Percentiles rank a stretch among this genome's conserved stretches.
Evolutionary conservation across 2,329 filamentous ascomycete genomes (phyloP).

Genomic region (Knoxdaviesia capensis): DNA sequence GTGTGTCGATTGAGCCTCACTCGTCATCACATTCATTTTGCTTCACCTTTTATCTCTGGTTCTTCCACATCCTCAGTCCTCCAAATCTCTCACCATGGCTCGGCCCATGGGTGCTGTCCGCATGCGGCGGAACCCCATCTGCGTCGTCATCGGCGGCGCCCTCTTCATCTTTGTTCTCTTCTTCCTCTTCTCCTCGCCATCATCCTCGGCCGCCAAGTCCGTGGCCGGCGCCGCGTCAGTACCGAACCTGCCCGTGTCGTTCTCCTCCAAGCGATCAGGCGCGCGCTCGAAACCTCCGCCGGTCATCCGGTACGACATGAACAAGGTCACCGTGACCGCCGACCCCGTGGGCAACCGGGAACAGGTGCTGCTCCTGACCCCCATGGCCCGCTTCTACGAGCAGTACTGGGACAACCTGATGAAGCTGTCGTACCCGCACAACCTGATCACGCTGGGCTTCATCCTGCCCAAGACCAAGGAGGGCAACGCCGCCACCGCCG

Average conservation of each 20-base stretch:
- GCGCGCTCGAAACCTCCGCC: constrained; percentile 42
- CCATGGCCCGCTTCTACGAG: constrained; percentile 82
- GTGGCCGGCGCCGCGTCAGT: constrained; percentile 12
- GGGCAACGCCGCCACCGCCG: constrained; percentile 67
- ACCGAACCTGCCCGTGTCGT: constrained; percentile 16
- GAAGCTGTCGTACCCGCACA: constrained; percentile 71
- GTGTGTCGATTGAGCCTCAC: too few relatives aligned
- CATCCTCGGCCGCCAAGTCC: constrained; percentile 19
- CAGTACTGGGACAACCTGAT: constrained; percentile 90
- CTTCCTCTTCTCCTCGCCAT: constrained; percentile 31
- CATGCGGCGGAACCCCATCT: constrained; percentile 61
- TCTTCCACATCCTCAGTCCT: not conserved
- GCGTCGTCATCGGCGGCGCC: constrained; percentile 46
- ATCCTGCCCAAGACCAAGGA: constrained; percentile 89
- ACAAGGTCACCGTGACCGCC: constrained; percentile 70
- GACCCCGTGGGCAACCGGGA: constrained; percentile 64
- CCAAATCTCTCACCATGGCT: constrained; percentile 21
- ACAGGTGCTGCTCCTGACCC: constrained; percentile 77
- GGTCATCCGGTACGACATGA: constrained; percentile 83
- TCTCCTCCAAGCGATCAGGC: constrained; percentile 36
- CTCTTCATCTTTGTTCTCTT: constrained; percentile 53
- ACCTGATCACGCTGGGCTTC: constrained; percentile 86
- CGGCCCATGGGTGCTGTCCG: constrained; percentile 43
- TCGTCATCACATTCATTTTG: not conserved
- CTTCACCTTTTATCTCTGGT: not conserved